Evolutionary conservation across 1,139 yeast species (phyloP), one percentile per base, ranked within the genome.

Genomic region (Suhomyces taliae): DNA sequence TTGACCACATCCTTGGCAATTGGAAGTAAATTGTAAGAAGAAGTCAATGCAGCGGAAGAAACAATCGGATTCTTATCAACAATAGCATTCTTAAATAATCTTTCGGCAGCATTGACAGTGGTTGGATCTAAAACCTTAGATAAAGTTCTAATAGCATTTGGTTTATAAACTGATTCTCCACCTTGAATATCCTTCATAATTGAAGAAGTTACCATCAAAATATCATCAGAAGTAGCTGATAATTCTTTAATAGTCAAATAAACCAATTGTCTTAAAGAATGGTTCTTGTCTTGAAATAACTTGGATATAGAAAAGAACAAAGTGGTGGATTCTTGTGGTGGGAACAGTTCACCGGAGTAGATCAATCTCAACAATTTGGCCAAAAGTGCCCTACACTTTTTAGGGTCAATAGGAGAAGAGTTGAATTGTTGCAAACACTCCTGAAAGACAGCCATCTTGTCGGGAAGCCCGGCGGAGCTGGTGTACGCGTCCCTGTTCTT

Each of bases 161-260:
- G 97, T 64, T 91, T 90, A 69, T 87, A 90, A 50, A 90, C 76
- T 54, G 83, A 76, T 53, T 90, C 96, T 54, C 91, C 91, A 51
- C 86, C 85, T 70, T 95, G 97, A 50, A 93, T 89, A 70, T 93
- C 99, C 72, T 91, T 91, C 97, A 93, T 95, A 61, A 93, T 91
- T 19, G 97, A 89, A 7, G 97, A 89, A 32, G 99, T 93, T 33
- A 93, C 97, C 98, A 93, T 95, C 68, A 93, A 81, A 46, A 90
- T 90, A 69, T 93, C 97, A 59, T 90, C 90, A 14, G 97, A 90
- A 48, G 87, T 81, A 14, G 85, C 71, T 39, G 93, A 81, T 53
- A 93, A 79, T 66, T 91, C 98, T 72, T 93, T 93, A 66, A 91
- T 90, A 15, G 97, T 91, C 65, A 93, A 76, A 64, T 93, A 93